Evolutionary conservation across 495 filamentous ascomycete species (phyloP), one percentile per base, ranked within the genome.

Genomic region (Endocarpon pusillum): DNA sequence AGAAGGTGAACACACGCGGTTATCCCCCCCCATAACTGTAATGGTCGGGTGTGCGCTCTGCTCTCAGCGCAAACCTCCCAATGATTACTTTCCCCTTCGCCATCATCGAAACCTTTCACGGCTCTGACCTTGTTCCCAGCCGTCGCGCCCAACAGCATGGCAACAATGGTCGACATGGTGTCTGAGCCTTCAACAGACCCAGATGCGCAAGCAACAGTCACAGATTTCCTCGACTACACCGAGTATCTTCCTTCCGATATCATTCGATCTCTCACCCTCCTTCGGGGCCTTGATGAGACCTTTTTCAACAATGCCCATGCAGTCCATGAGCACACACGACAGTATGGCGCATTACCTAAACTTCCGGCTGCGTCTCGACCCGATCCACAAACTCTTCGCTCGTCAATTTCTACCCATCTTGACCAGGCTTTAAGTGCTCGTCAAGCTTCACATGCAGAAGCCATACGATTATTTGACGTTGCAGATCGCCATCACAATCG

Each of bases 211-310:
- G 78, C 85, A 6, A 89, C 83, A 35, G 77, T 94, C 11, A 87
- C 79, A 40, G 89, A 97, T 58, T 97, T 85, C 54, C 76, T 93
- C 45, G 89, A 94, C 54, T 92, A 79, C 54, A 94, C 89, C 41
- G 89, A 97, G 59, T 91, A 89, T 59, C 81, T 96, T 14, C 87
- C 89, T 11, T 78, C 85, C 20, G 91, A 96, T 55, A 73, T 96
- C 39, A 69, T 76, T 38, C 83, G 89, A 42, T 93, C 89, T 35
- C 66, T 97, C 27, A 84, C 79, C 32, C 69, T 94, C 32, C 84
- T 97, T 42, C 68, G 74, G 42, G 73, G 84, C 33, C 76, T 94
- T 34, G 81, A 93, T 51, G 55, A 71, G 33, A 67, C 65, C 24
- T 85, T 86, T 48, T 44, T 66, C 15, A 62, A 76, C 11, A 65